Percentiles rank a stretch among this genome's conserved stretches.
phyloP scores from a whole-genome alignment of 345 rosid species.

The Capsella bursapastoris region DNA sequence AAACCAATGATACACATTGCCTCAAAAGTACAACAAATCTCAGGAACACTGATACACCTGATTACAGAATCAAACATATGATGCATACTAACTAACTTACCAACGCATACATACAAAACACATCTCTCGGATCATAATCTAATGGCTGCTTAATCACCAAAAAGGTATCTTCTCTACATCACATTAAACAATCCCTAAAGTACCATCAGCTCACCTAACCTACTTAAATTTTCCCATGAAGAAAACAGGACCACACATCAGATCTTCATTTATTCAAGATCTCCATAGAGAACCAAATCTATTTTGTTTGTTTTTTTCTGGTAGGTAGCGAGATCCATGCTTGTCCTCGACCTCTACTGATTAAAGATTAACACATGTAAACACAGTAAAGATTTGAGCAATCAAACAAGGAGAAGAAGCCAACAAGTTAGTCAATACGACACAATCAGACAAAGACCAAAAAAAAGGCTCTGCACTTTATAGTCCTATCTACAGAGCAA shows the following conservation, averaged over 20 bases:
- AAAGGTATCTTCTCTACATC: neutral
- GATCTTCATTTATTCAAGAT: neutral
- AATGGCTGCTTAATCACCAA: neutral
- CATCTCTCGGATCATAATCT: neutral
- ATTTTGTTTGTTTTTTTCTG: conserved; percentile 1
- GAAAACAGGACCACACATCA: conserved; percentile 28
- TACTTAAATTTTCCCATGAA: neutral
- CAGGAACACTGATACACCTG: neutral
- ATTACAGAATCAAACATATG: conserved; percentile 3
- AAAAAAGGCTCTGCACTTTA: conserved; percentile 24
- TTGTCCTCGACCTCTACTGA: conserved; percentile 4
- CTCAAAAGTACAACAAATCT: conserved; percentile 4
- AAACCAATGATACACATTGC: neutral
- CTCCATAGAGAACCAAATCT: conserved; percentile 23
- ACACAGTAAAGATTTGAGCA: conserved; percentile 20
- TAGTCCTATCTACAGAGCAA: conserved; percentile 6
- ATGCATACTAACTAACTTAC: neutral
- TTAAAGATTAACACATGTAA: conserved; percentile 29
- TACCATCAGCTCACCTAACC: neutral
- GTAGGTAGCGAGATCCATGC: neutral
- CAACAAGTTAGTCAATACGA: conserved; percentile 18
- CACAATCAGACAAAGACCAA: conserved; percentile 15
- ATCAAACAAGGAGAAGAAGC: conserved; percentile 27
- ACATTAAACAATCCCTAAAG: conserved; percentile 1
- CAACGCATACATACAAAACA: neutral